Evolutionary conservation across 139 green algal genomes (phyloP).

Genomic region (Limnomonas spitsbergensis): DNA sequence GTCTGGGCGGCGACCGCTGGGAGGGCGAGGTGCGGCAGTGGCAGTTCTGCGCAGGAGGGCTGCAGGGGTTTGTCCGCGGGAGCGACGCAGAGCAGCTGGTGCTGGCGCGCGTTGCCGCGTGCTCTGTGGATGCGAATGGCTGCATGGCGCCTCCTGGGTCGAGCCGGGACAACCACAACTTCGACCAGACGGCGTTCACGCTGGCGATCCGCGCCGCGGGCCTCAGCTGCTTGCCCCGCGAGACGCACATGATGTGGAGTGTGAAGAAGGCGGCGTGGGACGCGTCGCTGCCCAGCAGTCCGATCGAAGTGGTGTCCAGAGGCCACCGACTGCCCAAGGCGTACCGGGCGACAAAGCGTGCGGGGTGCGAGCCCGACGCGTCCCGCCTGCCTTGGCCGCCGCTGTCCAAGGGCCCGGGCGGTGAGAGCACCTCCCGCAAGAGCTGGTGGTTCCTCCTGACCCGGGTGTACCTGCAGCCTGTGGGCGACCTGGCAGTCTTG

Average conservation of each 20-base stretch:
- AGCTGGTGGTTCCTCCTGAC: not conserved
- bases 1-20: not conserved
- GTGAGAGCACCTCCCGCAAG: not conserved
- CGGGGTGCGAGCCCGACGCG: too few relatives aligned
- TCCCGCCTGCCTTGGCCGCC: too few relatives aligned
- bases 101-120: slow-evolving; percentile 25
- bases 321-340: slow-evolving; percentile 28
- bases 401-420: too few relatives aligned
- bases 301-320: slow-evolving; percentile 25
- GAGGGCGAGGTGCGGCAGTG: not conserved
- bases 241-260: slow-evolving; percentile 16
- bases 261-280: slow-evolving; percentile 27
- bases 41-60: slow-evolving; percentile 28
- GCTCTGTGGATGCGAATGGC: slow-evolving; percentile 13
- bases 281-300: not conserved
- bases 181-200: slow-evolving; percentile 38
- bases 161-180: slow-evolving; percentile 32
- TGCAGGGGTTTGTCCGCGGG: slow-evolving; percentile 26
- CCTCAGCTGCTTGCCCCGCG: slow-evolving; percentile 33
- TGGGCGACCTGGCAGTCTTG: not conserved
- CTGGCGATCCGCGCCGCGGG: slow-evolving; percentile 21
- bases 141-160: slow-evolving; percentile 34
- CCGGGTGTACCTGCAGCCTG: slow-evolving; percentile 3
- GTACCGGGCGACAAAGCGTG: not conserved
- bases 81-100: slow-evolving; percentile 31